These are phyloP conservation scores for Hemileccinum rubropunctum DNA, from an alignment of 768 basidiomycete species.

Conservation along the genomic window DNA sequence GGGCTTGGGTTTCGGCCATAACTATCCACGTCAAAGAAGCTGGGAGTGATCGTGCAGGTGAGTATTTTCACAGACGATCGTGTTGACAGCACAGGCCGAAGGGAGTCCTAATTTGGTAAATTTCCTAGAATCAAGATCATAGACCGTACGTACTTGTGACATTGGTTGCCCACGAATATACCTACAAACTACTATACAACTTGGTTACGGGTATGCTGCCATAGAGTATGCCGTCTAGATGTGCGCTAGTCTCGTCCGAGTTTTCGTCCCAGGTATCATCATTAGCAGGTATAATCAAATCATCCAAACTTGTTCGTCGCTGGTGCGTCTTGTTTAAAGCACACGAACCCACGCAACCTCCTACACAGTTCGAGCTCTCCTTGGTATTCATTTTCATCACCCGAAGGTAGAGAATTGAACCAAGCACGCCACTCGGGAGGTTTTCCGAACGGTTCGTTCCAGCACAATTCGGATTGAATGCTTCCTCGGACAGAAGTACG, in stretches of 20 bases:
- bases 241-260: constrained; percentile 7
- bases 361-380: constrained; percentile 35
- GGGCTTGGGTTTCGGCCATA: constrained; percentile 63
- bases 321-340: constrained; percentile 36
- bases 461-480: constrained; percentile 45
- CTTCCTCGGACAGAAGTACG: constrained; percentile 59
- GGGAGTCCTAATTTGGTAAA: constrained; percentile 27
- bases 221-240: constrained; percentile 20
- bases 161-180: constrained; percentile 6
- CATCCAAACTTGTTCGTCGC: constrained; percentile 6
- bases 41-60: constrained; percentile 8
- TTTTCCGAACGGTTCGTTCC: constrained; percentile 50
- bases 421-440: constrained; percentile 52
- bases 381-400: constrained; percentile 14
- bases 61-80: constrained; percentile 4
- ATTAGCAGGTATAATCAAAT: constrained; percentile 12
- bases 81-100: constrained; percentile 1
- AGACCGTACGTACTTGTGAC: background rate
- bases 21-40: constrained; percentile 5
- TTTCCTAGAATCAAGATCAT: background rate
- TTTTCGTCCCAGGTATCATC: constrained; percentile 20
- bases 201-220: constrained; percentile 23
- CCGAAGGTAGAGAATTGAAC: constrained; percentile 35
- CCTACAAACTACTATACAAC: constrained; percentile 27
- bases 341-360: constrained; percentile 53